These are phyloP conservation scores for Pleomassaria siparia DNA, from an alignment of 2,329 filamentous ascomycete species.

Conservation along the genomic window DNA sequence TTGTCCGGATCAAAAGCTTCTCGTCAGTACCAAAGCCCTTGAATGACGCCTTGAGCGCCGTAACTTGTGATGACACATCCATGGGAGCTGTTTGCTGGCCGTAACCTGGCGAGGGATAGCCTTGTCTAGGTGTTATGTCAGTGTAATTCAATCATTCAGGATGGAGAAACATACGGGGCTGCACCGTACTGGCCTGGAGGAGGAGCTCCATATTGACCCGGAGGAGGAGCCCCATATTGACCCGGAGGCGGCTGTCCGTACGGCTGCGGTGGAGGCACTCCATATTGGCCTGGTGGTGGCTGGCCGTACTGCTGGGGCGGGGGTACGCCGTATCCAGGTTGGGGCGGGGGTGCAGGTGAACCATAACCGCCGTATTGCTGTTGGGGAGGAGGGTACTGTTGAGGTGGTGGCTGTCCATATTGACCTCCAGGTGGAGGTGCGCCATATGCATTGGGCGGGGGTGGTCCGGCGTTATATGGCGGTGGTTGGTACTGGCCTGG, in stretches of 20 bases:
- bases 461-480: background rate
- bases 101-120: conserved; percentile 67
- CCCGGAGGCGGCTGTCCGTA: conserved; percentile 15
- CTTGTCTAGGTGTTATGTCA: background rate
- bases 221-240: conserved; percentile 9
- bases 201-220: conserved; percentile 5
- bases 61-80: conserved; percentile 68
- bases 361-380: conserved; percentile 2
- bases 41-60: conserved; percentile 78
- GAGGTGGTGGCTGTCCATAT: background rate
- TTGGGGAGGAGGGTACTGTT: conserved; percentile 4
- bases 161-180: conserved; percentile 7
- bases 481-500: conserved; percentile 7
- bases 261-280: conserved; percentile 12
- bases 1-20: conserved; percentile 67
- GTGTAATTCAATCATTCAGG: background rate
- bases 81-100: conserved; percentile 60
- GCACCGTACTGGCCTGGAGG: conserved; percentile 2
- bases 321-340: conserved; percentile 8
- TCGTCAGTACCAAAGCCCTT: conserved; percentile 93
- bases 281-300: conserved; percentile 10
- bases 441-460: background rate
- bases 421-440: background rate
- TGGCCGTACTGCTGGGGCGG: conserved; percentile 7
- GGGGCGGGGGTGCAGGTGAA: conserved; percentile 23